Evolutionary conservation across 768 basidiomycete genomes (phyloP), one percentile per base, ranked within the genome.

Genomic region (Xerocomellus chrysenteron): DNA sequence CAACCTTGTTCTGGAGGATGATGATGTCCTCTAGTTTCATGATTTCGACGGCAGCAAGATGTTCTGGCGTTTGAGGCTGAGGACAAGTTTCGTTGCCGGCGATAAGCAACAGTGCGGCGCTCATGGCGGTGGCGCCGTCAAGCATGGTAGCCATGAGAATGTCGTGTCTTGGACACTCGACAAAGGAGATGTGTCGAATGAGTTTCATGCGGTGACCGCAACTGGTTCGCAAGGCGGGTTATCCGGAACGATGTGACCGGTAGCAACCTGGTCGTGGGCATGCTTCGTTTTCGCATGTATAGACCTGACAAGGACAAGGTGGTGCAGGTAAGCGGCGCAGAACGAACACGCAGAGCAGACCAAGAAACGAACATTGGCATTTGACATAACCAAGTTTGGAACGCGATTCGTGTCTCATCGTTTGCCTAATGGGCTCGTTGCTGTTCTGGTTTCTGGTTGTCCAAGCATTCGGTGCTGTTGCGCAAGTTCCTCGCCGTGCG

Each of bases 101-200:
- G 56, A 99, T 85, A 52, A 99, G 87, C 1, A 99, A 82, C 0
- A 98, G 78, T 5, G 97, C 97, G 52, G 95, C 97, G 75, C 98
- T 95, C 97, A 98, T 99, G 80, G 98, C 96, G 11, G 97, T 97
- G 41, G 97, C 97, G 74, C 96, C 97, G 82, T 98, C 98, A 65
- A 99, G 80, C 97, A 99, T 99, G 61, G 96, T 99, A 49, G 97
- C 97, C 97, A 99, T 99, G 74, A 99, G 87, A 86, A 99, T 98
- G 74, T 98, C 94, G 84, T 96, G 95, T 59, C 95, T 92, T 2
- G 92, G 93, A 65, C 90, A 94, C 74, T 99, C 97, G 69, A 99
- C 97, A 74, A 99, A 99, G 4, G 96, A 98, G 68, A 98, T 95
- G 67, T 99, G 97, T 62, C 95, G 88, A 60, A 98, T 70, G 62